A percentile compares a stretch with the other conserved stretches of the same genome.
Evolutionary conservation across 257 asterid species (phyloP).

Genomic region (Craterostigma plantagineum): DNA sequence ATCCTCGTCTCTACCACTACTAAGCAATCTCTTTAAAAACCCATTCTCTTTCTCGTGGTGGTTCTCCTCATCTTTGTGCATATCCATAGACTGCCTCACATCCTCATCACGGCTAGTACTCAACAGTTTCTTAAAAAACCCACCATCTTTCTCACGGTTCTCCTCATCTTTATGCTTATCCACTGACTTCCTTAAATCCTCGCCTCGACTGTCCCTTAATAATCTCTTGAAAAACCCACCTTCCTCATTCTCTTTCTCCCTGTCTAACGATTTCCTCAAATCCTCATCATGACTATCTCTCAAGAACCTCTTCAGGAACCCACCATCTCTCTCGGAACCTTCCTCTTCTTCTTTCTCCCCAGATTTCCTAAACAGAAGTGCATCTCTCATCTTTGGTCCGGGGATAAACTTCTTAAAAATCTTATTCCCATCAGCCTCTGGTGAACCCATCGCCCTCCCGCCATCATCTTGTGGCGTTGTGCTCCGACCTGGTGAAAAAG

Average conservation of each 20-base stretch:
- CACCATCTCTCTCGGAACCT: constrained; percentile 41
- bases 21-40: constrained; percentile 40
- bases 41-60: constrained; percentile 40
- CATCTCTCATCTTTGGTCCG: constrained; percentile 41
- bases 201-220: constrained; percentile 29
- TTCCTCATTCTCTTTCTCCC: constrained; percentile 39
- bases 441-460: constrained; percentile 14
- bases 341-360: constrained; percentile 35
- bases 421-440: constrained; percentile 36
- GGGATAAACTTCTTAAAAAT: constrained; percentile 46
- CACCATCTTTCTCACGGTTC: constrained; percentile 26
- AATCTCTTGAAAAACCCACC: constrained; percentile 39
- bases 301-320: constrained; percentile 51
- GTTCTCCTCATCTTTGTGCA: constrained; percentile 28
- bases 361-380: constrained; percentile 43
- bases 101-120: constrained; percentile 77
- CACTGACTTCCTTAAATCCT: constrained; percentile 26
- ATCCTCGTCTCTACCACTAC: constrained; percentile 35
- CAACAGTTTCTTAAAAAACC: constrained; percentile 49
- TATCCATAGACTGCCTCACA: constrained; percentile 10
- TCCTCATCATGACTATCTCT: constrained; percentile 82
- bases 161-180: constrained; percentile 19
- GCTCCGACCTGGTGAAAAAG: constrained; percentile 23
- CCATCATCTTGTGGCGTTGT: constrained; percentile 25
- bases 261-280: constrained; percentile 34